These are phyloP conservation scores for Nakataea oryzae DNA, from an alignment of 2,329 filamentous ascomycete species.

Conservation along the genomic window DNA sequence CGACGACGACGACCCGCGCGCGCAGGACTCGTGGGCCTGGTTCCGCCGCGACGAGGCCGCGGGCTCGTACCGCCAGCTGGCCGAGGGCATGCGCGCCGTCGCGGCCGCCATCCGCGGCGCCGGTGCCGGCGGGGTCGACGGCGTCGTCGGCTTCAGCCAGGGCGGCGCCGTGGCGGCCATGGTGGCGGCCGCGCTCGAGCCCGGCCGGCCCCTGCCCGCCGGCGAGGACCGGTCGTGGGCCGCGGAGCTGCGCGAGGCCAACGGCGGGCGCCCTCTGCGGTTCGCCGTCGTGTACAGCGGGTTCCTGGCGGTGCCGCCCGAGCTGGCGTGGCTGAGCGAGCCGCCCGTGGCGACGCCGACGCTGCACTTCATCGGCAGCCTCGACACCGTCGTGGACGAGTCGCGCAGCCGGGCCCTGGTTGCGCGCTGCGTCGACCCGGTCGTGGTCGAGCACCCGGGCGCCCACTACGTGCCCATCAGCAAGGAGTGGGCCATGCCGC, in stretches of 20 bases:
- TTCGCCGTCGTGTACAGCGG: slow-evolving; percentile 73
- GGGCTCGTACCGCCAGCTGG: slow-evolving; percentile 56
- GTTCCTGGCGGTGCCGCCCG: slow-evolving; percentile 53
- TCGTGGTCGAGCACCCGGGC: slow-evolving; percentile 64
- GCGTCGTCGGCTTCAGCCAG: slow-evolving; percentile 74
- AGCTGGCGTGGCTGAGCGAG: slow-evolving; percentile 62
- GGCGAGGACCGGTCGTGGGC: slow-evolving; percentile 29
- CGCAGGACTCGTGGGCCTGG: slow-evolving; percentile 70
- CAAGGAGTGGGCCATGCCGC: slow-evolving; percentile 68
- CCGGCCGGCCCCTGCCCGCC: slow-evolving; percentile 14
- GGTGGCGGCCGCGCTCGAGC: slow-evolving; percentile 62
- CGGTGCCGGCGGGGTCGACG: slow-evolving; percentile 62
- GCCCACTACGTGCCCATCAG: slow-evolving; percentile 83
- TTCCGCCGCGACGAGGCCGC: slow-evolving; percentile 60
- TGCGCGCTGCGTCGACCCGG: slow-evolving; percentile 47
- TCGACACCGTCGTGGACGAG: slow-evolving; percentile 87
- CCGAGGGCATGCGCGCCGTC: slow-evolving; percentile 54
- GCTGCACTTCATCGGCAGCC: slow-evolving; percentile 69
- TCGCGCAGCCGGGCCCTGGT: slow-evolving; percentile 55
- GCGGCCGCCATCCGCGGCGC: slow-evolving; percentile 50
- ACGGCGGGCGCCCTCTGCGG: slow-evolving; percentile 36
- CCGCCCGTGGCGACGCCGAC: slow-evolving; percentile 67
- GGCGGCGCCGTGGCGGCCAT: slow-evolving; percentile 65
- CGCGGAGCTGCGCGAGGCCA: slow-evolving; percentile 34
- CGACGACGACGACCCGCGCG: slow-evolving; percentile 22